A percentile compares a stretch with the other conserved stretches of the same genome.
phyloP scores from a whole-genome alignment of 2,329 filamentous ascomycete genomes.

The Aspergillus caelatus region DNA sequence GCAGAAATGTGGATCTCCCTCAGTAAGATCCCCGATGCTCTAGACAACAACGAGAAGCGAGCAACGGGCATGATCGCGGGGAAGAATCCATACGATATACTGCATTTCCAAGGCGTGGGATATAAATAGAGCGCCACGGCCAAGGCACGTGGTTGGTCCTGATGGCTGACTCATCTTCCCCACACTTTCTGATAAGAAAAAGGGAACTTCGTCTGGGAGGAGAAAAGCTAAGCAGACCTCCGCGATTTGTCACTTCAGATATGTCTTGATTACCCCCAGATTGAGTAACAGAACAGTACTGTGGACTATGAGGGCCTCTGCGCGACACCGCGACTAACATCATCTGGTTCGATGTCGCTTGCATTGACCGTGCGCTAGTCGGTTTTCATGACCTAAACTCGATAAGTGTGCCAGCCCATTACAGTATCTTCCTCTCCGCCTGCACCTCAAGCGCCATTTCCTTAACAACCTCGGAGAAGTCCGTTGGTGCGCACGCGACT shows the following conservation, averaged over 20 bases:
- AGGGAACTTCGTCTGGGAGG: neutral
- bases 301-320: constrained; percentile 6
- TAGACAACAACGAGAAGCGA: neutral
- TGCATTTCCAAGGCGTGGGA: constrained; percentile 2
- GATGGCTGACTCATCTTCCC: constrained; percentile 20
- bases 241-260: neutral
- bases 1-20: constrained; percentile 2
- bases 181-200: constrained; percentile 17
- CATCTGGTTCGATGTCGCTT: constrained; percentile 9
- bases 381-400: neutral
- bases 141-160: constrained; percentile 19
- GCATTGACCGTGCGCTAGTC: constrained; percentile 9
- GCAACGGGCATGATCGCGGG: constrained; percentile 2
- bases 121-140: constrained; percentile 17
- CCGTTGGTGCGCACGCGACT: neutral
- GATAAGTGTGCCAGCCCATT: neutral
- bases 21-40: neutral
- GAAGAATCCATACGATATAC: constrained; percentile 1
- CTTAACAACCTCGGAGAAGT: constrained; percentile 1
- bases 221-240: constrained; percentile 2
- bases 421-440: neutral
- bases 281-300: neutral
- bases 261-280: neutral
- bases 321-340: constrained; percentile 2
- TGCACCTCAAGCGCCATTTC: constrained; percentile 1